A percentile compares a stretch with the other conserved stretches of the same genome.
These are phyloP conservation scores for Arachis hypogaea DNA, from an alignment of 306 rosid species.

Conservation along the genomic window DNA sequence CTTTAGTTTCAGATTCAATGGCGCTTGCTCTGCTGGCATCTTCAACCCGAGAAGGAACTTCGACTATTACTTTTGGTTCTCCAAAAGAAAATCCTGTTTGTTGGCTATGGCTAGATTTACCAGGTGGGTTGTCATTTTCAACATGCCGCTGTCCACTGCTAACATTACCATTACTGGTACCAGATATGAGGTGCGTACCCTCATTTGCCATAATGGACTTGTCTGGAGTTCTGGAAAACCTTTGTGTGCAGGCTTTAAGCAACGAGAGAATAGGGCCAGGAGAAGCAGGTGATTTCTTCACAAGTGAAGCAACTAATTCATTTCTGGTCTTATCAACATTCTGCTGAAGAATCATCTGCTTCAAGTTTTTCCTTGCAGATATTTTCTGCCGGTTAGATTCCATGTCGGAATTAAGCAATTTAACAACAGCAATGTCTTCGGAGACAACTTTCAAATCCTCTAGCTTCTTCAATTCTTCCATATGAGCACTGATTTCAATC, in stretches of 20 bases:
- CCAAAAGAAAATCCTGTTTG: constrained; percentile 50
- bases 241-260: constrained; percentile 73
- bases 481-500: constrained; percentile 65
- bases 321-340: constrained; percentile 32
- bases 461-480: constrained; percentile 73
- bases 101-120: constrained; percentile 44
- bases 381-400: constrained; percentile 51
- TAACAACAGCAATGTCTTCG: constrained; percentile 57
- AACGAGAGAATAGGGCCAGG: constrained; percentile 68
- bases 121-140: constrained; percentile 47
- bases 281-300: constrained; percentile 49
- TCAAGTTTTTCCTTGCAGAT: constrained; percentile 51
- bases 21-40: constrained; percentile 39
- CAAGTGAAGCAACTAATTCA: constrained; percentile 56
- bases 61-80: constrained; percentile 88
- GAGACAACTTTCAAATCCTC: constrained; percentile 68
- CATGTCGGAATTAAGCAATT: constrained; percentile 62
- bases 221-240: constrained; percentile 74
- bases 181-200: constrained; percentile 42
- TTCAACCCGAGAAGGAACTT: constrained; percentile 65
- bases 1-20: constrained; percentile 47
- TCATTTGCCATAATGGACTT: constrained; percentile 39
- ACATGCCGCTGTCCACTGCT: constrained; percentile 38
- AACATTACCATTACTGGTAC: constrained; percentile 33
- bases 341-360: constrained; percentile 43